Percentiles rank a stretch among this genome's conserved stretches.
phyloP scores from a whole-genome alignment of 345 rosid genomes.

The Linum tenue region DNA sequence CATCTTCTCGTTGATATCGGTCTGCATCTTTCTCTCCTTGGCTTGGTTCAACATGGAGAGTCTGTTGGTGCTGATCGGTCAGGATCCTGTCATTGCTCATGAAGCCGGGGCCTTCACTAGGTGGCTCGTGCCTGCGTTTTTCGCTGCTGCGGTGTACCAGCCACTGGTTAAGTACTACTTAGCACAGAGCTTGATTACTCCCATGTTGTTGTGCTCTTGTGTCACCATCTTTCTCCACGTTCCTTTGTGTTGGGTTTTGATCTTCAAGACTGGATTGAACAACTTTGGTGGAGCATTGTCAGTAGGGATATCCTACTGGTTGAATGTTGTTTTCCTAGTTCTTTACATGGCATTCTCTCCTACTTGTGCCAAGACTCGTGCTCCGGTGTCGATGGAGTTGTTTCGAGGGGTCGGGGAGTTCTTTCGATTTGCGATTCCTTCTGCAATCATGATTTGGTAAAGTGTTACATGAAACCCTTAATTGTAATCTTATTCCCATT shows the following conservation, averaged over 20 bases:
- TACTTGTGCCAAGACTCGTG: slow-evolving; percentile 18
- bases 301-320: slow-evolving; percentile 19
- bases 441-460: slow-evolving; percentile 23
- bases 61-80: slow-evolving; percentile 9
- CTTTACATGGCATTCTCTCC: slow-evolving; percentile 13
- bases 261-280: slow-evolving; percentile 14
- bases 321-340: slow-evolving; percentile 17
- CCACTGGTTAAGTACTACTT: slow-evolving; percentile 15
- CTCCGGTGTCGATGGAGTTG: slow-evolving; percentile 12
- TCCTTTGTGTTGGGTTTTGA: slow-evolving; percentile 19
- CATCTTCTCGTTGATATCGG: slow-evolving; percentile 11
- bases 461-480: background rate
- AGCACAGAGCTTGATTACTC: slow-evolving; percentile 16
- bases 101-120: slow-evolving; percentile 17
- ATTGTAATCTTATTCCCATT: too few relatives aligned
- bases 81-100: slow-evolving; percentile 14
- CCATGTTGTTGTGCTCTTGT: slow-evolving; percentile 14
- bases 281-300: slow-evolving; percentile 20
- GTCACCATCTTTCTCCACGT: slow-evolving; percentile 17
- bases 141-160: slow-evolving; percentile 17
- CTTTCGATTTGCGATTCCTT: slow-evolving; percentile 18
- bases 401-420: slow-evolving; percentile 19
- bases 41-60: slow-evolving; percentile 19
- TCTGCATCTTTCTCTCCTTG: slow-evolving; percentile 4
- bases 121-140: slow-evolving; percentile 16